Percentiles rank a stretch among this genome's conserved stretches.
These are phyloP conservation scores for Medicago ruthenica DNA, from an alignment of 306 rosid species.

Conservation along the genomic window DNA sequence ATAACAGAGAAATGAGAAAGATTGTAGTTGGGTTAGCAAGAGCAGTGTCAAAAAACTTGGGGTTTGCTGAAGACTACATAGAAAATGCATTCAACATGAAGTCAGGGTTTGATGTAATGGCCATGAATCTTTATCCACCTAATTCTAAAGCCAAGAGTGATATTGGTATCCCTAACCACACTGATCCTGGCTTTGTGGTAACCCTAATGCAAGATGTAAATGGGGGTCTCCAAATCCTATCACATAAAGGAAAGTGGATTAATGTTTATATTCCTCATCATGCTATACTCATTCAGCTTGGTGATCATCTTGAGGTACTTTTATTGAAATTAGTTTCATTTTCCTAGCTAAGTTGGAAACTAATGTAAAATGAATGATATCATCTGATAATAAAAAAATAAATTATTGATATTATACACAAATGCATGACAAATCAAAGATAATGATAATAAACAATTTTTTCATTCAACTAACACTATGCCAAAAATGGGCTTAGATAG, in stretches of 20 bases:
- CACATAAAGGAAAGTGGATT: slow-evolving; percentile 59
- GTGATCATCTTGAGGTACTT: slow-evolving; percentile 66
- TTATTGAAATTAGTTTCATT: not conserved
- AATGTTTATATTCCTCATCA: slow-evolving; percentile 52
- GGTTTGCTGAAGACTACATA: slow-evolving; percentile 59
- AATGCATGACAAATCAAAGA: not conserved
- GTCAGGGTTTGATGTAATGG: slow-evolving; percentile 59
- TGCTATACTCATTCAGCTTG: slow-evolving; percentile 63
- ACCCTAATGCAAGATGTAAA: slow-evolving; percentile 59
- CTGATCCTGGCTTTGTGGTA: slow-evolving; percentile 63
- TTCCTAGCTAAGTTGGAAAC: not conserved
- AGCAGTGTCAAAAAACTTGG: slow-evolving; percentile 52
- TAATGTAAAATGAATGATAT: too few species aligned
- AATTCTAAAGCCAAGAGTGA: slow-evolving; percentile 41
- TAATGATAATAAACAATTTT: not conserved
- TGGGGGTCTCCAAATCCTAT: slow-evolving; percentile 63
- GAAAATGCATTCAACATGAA: slow-evolving; percentile 56
- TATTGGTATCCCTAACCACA: slow-evolving; percentile 54
- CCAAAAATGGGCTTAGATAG: too few species aligned
- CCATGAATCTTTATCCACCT: slow-evolving; percentile 61
- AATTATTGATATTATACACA: too few species aligned
- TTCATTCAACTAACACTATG: too few species aligned
- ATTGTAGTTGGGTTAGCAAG: slow-evolving; percentile 48
- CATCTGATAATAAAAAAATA: not conserved
- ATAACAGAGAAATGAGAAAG: slow-evolving; percentile 45